Conservation (phyloP, 495 filamentous ascomycete genomes). For the Neurospora sp. region DNA sequence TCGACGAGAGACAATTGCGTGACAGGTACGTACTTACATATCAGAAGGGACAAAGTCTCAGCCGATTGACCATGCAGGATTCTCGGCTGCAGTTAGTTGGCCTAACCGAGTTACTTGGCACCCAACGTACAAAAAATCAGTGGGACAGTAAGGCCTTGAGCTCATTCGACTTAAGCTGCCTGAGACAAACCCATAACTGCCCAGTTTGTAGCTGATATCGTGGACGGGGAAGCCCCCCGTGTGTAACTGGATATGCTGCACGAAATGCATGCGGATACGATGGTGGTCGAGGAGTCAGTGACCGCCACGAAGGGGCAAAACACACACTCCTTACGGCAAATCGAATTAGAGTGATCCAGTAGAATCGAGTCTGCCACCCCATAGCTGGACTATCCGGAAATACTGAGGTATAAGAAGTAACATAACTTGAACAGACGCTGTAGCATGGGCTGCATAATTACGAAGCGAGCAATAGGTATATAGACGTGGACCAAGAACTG, state of each 20-base stretch:
- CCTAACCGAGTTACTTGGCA: background rate
- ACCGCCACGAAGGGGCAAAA: constrained; percentile 34
- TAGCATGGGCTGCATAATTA: background rate
- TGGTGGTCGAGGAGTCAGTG: constrained; percentile 27
- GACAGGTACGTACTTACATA: background rate
- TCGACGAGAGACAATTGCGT: background rate
- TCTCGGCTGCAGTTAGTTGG: background rate
- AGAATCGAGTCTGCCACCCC: background rate
- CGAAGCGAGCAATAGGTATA: background rate
- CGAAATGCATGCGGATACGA: constrained; percentile 7
- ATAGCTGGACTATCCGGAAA: background rate
- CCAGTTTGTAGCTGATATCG: background rate
- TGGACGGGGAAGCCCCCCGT: background rate
- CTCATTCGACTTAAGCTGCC: background rate
- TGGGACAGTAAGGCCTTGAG: background rate
- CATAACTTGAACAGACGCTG: background rate
- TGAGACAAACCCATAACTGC: background rate
- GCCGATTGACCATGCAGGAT: background rate
- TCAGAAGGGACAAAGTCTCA: background rate
- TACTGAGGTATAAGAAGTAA: background rate
- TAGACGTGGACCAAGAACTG: background rate
- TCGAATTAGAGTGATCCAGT: background rate
- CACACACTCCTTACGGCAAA: background rate
- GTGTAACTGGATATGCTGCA: constrained; percentile 9
- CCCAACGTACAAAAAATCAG: background rate